Base-by-base conservation (phyloP, 1,139 yeast genomes). In the Pichia sp. region DNA sequence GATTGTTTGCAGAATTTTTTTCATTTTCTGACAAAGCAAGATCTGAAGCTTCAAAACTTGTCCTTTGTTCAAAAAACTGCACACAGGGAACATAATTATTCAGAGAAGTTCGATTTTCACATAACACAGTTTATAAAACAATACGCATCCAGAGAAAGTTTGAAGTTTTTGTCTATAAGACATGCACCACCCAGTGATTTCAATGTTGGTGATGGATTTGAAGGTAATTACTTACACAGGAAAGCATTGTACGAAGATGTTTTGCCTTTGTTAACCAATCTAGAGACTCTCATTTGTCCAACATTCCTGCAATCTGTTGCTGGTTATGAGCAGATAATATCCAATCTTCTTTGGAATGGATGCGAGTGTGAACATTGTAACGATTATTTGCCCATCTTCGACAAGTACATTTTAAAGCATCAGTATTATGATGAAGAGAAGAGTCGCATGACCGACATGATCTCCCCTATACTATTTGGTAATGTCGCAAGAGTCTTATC, bases 331-430 rank as follows among this genome's bases (percentile, higher is more conserved):
- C 84, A 83, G 55, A 69, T 85, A 8, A 81, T 84, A 69, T 84
- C 87, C 54, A 85, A 84, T 58, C 60, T 86, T 53, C 67, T 87
- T 45, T 87, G 92, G 90, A 86, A 85, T 65, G 92, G 92, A 0
- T 86, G 93, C 67, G 77, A 76, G 53, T 86, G 95, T 65, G 58
- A 61, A 0, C 79, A 76, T 59, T 86, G 95, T 63, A 63, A 64
- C 3, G 67, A 70, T 41, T 77, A 76, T 53, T 68, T 86, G 31
- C 75, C 75, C 0, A 60, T 76, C 11, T 72, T 83, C 50, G 95
- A 87, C 61, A 73, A 77, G 19, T 85, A 75, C 60, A 66, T 85
- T 52, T 76, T 84, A 76, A 76, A 78, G 53, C 93, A 87, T 62
- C 81, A 81, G 54, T 83, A 81, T 64, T 83, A 75, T 61, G 79